Conservation (phyloP, 169 alveolate species). For the Perkinsus olseni region DNA sequence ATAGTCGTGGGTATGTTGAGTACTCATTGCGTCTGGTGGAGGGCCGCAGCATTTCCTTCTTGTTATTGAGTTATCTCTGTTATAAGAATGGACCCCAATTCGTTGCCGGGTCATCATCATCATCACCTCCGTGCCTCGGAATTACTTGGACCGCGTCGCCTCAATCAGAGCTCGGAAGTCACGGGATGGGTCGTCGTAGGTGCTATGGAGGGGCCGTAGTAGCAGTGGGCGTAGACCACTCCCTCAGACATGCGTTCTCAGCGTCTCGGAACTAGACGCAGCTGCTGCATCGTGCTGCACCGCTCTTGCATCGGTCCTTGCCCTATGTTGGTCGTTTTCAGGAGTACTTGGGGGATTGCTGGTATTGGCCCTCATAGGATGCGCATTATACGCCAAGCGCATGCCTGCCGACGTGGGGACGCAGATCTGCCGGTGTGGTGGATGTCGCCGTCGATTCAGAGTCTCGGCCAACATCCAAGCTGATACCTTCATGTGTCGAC, state of each 20-base stretch:
- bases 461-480: not conserved
- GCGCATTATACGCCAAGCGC: not conserved
- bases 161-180: not conserved
- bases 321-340: not conserved
- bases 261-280: too few relatives aligned
- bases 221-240: too few relatives aligned
- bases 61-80: too few relatives aligned
- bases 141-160: not conserved
- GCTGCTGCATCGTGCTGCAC: not conserved
- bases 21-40: too few relatives aligned
- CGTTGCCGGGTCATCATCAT: not conserved
- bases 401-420: not conserved
- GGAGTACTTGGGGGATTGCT: not conserved
- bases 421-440: not conserved
- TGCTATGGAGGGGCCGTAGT: not conserved
- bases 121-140: not conserved
- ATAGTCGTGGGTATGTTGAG: not conserved
- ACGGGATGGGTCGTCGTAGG: not conserved
- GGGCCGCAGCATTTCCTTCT: too few relatives aligned
- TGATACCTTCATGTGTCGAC: not conserved
- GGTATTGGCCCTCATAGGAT: not conserved
- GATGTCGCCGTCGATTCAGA: not conserved
- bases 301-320: not conserved
- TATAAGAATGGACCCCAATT: not conserved
- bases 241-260: too few relatives aligned